phyloP scores from a whole-genome alignment of 768 basidiomycete genomes.

The Rhodotorula graminis region DNA sequence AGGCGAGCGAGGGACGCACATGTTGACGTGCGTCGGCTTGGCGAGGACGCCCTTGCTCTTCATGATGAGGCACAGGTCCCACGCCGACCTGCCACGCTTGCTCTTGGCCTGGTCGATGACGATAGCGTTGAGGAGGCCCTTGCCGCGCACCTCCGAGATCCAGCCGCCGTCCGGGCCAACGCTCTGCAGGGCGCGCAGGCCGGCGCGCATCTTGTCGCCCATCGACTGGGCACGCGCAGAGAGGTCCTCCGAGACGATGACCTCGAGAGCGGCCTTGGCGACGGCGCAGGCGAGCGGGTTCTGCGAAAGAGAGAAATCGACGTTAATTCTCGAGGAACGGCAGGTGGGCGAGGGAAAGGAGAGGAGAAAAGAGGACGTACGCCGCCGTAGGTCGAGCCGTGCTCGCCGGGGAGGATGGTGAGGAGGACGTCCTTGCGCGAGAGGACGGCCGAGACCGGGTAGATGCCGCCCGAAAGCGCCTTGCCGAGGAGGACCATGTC shows the following conservation, averaged over 20 bases:
- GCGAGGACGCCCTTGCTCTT: slow-evolving; percentile 88
- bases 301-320: too few relatives aligned
- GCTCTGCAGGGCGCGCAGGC: slow-evolving; percentile 58
- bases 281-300: slow-evolving; percentile 97
- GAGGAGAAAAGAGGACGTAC: slow-evolving; percentile 1
- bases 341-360: too few relatives aligned
- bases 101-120: slow-evolving; percentile 83
- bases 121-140: slow-evolving; percentile 85
- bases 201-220: slow-evolving; percentile 72
- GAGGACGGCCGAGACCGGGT: slow-evolving; percentile 92
- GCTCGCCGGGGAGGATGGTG: slow-evolving; percentile 88
- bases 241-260: slow-evolving; percentile 82
- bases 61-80: slow-evolving; percentile 82
- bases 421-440: slow-evolving; percentile 89
- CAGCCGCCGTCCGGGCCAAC: slow-evolving; percentile 53
- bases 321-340: too few relatives aligned
- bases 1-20: slow-evolving; percentile 55
- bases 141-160: slow-evolving; percentile 72
- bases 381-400: slow-evolving; percentile 50
- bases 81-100: slow-evolving; percentile 72
- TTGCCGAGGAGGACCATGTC: slow-evolving; percentile 92
- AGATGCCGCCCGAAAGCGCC: slow-evolving; percentile 93
- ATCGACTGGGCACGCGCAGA: slow-evolving; percentile 71
- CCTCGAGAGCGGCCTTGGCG: slow-evolving; percentile 81
- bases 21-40: slow-evolving; percentile 93